These are phyloP conservation scores for Botrytis squamosa DNA, from an alignment of 2,329 filamentous ascomycete genomes.

Conservation along the genomic window DNA sequence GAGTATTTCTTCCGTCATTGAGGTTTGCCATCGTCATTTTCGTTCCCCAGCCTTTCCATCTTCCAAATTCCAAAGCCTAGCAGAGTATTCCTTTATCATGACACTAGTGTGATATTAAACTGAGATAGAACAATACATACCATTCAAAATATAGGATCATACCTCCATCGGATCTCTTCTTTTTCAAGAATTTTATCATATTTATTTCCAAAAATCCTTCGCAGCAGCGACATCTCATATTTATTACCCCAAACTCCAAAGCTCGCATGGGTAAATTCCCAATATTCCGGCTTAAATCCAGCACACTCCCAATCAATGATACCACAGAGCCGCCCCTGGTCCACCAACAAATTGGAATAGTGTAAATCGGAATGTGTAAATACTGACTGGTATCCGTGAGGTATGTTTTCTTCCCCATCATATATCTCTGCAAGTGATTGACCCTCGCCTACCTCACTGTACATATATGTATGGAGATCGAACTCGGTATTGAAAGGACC, in stretches of 20 bases:
- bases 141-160: neutral
- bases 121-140: neutral
- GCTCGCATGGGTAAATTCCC: constrained; percentile 1
- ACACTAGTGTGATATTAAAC: neutral
- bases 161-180: neutral
- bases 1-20: no score
- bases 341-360: neutral
- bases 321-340: neutral
- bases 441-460: neutral
- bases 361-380: neutral
- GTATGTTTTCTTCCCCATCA: neutral
- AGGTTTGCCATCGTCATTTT: no score
- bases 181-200: neutral
- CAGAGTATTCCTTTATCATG: no score
- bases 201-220: neutral
- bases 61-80: neutral
- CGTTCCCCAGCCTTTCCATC: no score
- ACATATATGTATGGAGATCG: neutral
- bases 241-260: neutral
- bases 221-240: neutral
- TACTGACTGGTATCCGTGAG: neutral
- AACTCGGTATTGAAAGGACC: neutral
- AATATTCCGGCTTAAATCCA: neutral
- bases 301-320: neutral
- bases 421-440: neutral